Conservation (phyloP, 169 alveolate species). For the Plasmodium coatneyi region DNA sequence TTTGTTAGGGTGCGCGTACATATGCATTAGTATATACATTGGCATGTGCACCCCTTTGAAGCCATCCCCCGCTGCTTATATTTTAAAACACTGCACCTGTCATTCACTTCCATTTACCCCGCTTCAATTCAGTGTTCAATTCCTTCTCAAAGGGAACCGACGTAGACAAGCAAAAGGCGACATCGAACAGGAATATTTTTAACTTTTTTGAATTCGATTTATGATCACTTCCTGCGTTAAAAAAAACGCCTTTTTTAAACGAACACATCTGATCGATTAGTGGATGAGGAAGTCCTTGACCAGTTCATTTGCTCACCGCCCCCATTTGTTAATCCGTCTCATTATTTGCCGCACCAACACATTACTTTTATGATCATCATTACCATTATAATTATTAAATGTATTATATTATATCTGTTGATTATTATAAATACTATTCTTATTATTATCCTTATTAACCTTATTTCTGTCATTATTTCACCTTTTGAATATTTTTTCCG, state of each 20-base stretch:
- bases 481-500: neutral
- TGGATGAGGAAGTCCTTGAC: neutral
- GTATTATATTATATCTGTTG: no score
- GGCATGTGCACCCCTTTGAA: neutral
- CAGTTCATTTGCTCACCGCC: neutral
- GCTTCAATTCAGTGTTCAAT: constrained; percentile 45
- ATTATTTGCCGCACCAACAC: neutral
- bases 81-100: neutral
- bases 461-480: neutral
- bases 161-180: constrained; percentile 47
- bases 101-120: neutral
- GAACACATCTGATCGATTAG: neutral
- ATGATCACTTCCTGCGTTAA: neutral
- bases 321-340: neutral
- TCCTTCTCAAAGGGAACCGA: constrained; percentile 64
- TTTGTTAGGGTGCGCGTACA: neutral
- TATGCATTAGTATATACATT: neutral
- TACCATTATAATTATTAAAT: neutral
- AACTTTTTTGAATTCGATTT: constrained; percentile 64
- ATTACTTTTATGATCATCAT: neutral
- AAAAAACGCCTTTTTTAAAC: neutral
- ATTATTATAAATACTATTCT: neutral
- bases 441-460: neutral
- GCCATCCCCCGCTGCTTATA: neutral
- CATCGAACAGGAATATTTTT: constrained; percentile 59